These are phyloP conservation scores for Potentilla sterilis DNA, from an alignment of 306 rosid species.

Conservation along the genomic window DNA sequence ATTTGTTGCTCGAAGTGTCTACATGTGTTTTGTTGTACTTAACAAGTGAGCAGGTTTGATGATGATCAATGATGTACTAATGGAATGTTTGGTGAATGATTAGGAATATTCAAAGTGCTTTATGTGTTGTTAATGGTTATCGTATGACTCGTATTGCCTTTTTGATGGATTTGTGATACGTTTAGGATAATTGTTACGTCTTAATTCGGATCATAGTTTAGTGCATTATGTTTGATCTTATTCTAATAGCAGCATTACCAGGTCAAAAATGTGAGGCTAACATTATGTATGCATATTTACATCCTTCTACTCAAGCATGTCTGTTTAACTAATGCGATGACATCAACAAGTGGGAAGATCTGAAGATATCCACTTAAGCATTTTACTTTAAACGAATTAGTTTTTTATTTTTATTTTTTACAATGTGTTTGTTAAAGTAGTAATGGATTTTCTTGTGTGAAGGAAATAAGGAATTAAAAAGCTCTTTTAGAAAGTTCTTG, in stretches of 20 bases:
- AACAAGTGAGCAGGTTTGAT: constrained; percentile 6
- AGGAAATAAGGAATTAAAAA: not conserved
- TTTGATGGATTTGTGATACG: not conserved
- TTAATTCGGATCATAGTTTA: not conserved
- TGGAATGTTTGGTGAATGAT: not conserved
- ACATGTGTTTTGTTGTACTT: not conserved
- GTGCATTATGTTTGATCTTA: not conserved
- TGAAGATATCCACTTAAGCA: not conserved
- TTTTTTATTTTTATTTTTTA: too few relatives aligned
- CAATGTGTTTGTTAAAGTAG: not conserved
- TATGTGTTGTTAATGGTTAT: not conserved
- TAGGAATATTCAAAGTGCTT: not conserved
- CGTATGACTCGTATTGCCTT: too few relatives aligned
- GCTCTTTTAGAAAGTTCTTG: not conserved
- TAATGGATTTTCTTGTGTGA: not conserved
- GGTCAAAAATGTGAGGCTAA: not conserved
- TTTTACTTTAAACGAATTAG: not conserved
- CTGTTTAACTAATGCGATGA: not conserved
- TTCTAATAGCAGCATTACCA: not conserved
- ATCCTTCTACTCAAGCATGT: not conserved
- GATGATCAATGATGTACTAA: not conserved
- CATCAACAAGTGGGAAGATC: not conserved
- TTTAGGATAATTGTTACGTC: not conserved
- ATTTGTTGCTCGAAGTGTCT: not conserved
- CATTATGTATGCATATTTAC: not conserved